phyloP scores from a whole-genome alignment of 2,329 filamentous ascomycete species.

The Botrytis aclada region DNA sequence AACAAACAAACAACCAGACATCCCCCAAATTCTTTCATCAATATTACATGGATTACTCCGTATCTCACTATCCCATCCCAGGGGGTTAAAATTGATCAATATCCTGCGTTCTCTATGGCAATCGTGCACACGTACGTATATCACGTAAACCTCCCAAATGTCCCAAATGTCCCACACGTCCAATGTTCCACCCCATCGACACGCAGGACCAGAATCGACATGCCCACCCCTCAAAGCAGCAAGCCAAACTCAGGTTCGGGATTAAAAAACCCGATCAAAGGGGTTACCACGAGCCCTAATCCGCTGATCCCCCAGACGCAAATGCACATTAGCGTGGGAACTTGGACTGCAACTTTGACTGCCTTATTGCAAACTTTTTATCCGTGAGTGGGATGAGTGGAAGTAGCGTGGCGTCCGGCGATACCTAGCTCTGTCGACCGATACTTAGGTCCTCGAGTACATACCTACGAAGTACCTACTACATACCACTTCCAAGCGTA shows the following conservation, averaged over 20 bases:
- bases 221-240: not conserved
- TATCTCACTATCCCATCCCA: not conserved
- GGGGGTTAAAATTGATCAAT: not conserved
- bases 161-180: not conserved
- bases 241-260: not conserved
- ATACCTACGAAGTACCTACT: too few relatives aligned
- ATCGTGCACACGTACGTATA: too few relatives aligned
- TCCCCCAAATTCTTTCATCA: not conserved
- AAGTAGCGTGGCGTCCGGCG: not conserved
- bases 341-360: not conserved
- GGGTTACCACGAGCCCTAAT: not conserved
- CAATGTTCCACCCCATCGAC: not conserved
- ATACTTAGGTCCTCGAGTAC: not conserved
- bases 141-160: not conserved
- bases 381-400: not conserved
- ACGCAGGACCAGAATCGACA: not conserved
- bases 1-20: not conserved
- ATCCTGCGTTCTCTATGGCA: not conserved
- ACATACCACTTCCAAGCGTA: not conserved
- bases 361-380: not conserved
- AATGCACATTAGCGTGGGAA: not conserved
- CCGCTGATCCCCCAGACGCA: conserved; percentile 3
- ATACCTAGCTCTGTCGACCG: too few relatives aligned
- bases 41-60: not conserved
- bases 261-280: not conserved